Base-by-base conservation (phyloP, 108 stramenopile genomes). In the Seminavis robusta region DNA sequence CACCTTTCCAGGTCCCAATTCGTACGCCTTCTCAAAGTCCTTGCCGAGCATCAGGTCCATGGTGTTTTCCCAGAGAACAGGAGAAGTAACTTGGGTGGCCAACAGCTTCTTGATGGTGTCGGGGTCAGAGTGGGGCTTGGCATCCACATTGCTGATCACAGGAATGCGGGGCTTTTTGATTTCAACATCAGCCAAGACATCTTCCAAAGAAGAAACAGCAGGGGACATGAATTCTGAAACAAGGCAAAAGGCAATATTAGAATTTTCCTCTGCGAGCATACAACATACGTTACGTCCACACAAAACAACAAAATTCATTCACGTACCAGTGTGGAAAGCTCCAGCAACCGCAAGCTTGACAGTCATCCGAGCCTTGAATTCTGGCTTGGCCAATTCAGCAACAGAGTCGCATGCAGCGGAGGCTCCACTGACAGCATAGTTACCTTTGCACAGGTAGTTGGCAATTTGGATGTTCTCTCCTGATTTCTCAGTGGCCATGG, bases 141-240 rank as follows among this genome's bases (percentile, higher is more conserved):
- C 98, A 75, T 98, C 95, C 16, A 98, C 98, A 61, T 98, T 98
- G 87, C 88, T 89, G 42, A 98, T 87, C 61, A 98, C 98, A 47
- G 98, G 98, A 56, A 98, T 98, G 24, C 93, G 83, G 33, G 91
- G 92, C 66, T 92, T 94, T 56, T 87, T 81, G 51, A 98, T 76
- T 40, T 95, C 92, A 38, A 95, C 80, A 30, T 74, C 93, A 31
- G 69, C 72, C 37, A 98, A 69, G 13, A 95, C 94, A 30, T 85
- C 67, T 47, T 88, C 87, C 64, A 98, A 77, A 31, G 86, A 59
- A 9, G 75, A 59, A 42, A 98, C 95, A 24, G 97, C 97, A 38
- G 95, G 91, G 11, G 81, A 76, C 97, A 98, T 98, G 64, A 96
- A 98, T 42, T 93, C 86, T 59, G 46, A n/a, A n/a, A n/a, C n/a